Conservation (phyloP, 2,329 filamentous ascomycete genomes). For the Botrytis aclada region DNA sequence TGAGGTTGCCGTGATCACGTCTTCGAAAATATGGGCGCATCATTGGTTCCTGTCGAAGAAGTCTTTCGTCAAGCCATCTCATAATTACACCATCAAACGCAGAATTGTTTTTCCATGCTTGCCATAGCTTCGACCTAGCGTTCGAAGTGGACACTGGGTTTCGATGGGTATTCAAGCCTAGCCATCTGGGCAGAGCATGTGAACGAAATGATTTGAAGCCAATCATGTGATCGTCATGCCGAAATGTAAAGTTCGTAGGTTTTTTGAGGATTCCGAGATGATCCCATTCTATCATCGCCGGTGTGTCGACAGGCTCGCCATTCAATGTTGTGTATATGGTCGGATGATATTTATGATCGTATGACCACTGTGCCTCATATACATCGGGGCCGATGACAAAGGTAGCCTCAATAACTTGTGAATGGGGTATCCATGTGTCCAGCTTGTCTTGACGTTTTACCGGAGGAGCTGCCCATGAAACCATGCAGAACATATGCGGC, state of each 20-base stretch:
- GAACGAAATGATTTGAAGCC: conserved; percentile 41
- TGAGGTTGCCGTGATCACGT: conserved; percentile 41
- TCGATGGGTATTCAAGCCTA: conserved; percentile 40
- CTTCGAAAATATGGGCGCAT: conserved; percentile 41
- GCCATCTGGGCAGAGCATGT: conserved; percentile 34
- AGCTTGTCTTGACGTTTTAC: conserved; percentile 48
- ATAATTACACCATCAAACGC: conserved; percentile 47
- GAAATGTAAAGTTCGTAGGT: conserved; percentile 43
- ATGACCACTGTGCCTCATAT: conserved; percentile 48
- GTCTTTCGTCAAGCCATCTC: conserved; percentile 46
- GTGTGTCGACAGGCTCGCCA: conserved; percentile 48
- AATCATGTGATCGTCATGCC: conserved; percentile 51
- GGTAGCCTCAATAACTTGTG: conserved; percentile 53
- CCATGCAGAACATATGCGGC: conserved; percentile 50
- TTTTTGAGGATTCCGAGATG: conserved; percentile 43
- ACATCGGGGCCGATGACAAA: conserved; percentile 51
- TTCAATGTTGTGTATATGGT: conserved; percentile 47
- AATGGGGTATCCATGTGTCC: conserved; percentile 52
- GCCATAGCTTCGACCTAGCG: conserved; percentile 45
- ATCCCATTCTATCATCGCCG: conserved; percentile 48
- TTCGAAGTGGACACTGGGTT: conserved; percentile 42
- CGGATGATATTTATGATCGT: conserved; percentile 47
- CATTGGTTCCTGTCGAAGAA: conserved; percentile 42
- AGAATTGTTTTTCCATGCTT: conserved; percentile 45
- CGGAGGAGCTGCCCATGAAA: conserved; percentile 52